Evolutionary conservation across 768 basidiomycete genomes (phyloP).

Genomic region (Coprinopsis cinerea): DNA sequence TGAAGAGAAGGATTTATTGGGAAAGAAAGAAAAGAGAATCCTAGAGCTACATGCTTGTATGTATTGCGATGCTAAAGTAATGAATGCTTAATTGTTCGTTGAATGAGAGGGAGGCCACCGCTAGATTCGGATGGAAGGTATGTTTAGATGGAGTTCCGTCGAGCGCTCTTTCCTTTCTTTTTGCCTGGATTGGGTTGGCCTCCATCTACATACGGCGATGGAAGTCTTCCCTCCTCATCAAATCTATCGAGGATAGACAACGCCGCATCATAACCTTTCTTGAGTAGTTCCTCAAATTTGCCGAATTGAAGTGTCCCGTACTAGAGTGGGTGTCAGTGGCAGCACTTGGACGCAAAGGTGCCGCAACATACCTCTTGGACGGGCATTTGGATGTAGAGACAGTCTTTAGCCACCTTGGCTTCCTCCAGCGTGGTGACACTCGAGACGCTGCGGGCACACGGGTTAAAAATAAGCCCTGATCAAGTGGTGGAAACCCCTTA

Average conservation of each 20-base stretch:
- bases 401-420: conserved; percentile 85
- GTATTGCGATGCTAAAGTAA: too few relatives aligned
- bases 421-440: conserved; percentile 93
- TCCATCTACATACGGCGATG: conserved; percentile 63
- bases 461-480: conserved; percentile 11
- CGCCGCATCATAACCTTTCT: conserved; percentile 74
- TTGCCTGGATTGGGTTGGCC: conserved; percentile 41
- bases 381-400: conserved; percentile 91
- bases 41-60: too few relatives aligned
- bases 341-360: not conserved
- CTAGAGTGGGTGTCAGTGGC: conserved; percentile 30
- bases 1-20: too few relatives aligned
- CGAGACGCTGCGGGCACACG: conserved; percentile 68
- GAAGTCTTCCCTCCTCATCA: conserved; percentile 81
- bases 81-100: too few relatives aligned
- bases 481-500: conserved; percentile 35
- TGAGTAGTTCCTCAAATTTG: conserved; percentile 84
- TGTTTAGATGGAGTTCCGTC: conserved; percentile 68
- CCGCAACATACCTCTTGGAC: conserved; percentile 71
- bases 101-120: too few relatives aligned
- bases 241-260: conserved; percentile 67
- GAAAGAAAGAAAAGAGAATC: too few relatives aligned
- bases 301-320: conserved; percentile 89
- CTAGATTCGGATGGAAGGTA: too few relatives aligned
- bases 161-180: conserved; percentile 70